Conservation (phyloP, 306 rosid species). For the Trifolium fragiferum region DNA sequence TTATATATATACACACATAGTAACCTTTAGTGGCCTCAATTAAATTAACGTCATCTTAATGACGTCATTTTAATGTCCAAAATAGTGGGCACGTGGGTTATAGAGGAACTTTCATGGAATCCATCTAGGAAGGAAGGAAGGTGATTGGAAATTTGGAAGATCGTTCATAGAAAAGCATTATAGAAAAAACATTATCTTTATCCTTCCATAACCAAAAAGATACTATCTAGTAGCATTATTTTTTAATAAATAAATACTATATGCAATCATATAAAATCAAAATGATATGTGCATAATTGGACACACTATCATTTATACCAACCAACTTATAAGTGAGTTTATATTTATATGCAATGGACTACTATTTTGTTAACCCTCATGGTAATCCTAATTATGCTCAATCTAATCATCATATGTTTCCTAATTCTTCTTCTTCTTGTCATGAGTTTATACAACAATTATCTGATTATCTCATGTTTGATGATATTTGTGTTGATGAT, state of each 20-base stretch:
- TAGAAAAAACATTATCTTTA: background rate
- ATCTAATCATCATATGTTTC: slow-evolving; percentile 19
- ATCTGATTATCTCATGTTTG: slow-evolving; percentile 55
- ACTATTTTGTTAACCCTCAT: slow-evolving; percentile 51
- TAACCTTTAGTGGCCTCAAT: background rate
- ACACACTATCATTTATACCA: background rate
- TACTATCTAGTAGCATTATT: background rate
- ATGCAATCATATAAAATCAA: slow-evolving; percentile 22
- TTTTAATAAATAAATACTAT: slow-evolving; percentile 14
- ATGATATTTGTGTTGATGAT: slow-evolving; percentile 36
- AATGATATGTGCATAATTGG: background rate
- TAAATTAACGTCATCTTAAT: slow-evolving; percentile 40
- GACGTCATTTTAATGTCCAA: slow-evolving; percentile 24
- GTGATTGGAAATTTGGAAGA: slow-evolving; percentile 56
- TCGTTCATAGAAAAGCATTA: slow-evolving; percentile 32
- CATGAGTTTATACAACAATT: slow-evolving; percentile 37
- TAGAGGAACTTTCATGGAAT: slow-evolving; percentile 51
- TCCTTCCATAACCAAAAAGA: background rate
- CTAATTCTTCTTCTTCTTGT: slow-evolving; percentile 32
- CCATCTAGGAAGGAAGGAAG: slow-evolving; percentile 53
- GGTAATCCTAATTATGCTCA: slow-evolving; percentile 36
- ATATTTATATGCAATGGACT: slow-evolving; percentile 47
- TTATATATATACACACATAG: background rate
- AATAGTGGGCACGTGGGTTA: slow-evolving; percentile 40
- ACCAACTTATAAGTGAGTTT: background rate